Percentiles rank a stretch among this genome's conserved stretches.
These are phyloP conservation scores for Exobasidium rhododendri DNA, from an alignment of 1,284 basidiomycete genomes.

Conservation along the genomic window DNA sequence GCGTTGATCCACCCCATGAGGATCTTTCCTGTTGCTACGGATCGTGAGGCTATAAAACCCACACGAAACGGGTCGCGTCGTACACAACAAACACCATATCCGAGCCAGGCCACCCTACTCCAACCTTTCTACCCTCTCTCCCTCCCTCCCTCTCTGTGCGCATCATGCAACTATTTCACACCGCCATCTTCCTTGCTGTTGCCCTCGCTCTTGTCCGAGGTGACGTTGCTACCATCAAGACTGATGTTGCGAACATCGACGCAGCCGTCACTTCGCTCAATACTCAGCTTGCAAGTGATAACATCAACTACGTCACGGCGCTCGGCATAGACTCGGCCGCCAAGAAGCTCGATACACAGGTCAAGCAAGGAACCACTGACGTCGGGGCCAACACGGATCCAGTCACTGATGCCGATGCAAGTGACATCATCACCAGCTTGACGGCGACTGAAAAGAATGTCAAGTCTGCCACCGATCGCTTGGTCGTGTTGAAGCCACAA, in stretches of 20 bases:
- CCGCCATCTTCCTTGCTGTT: conserved; percentile 15
- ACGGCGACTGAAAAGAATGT: conserved; percentile 18
- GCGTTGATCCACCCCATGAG: too few species aligned
- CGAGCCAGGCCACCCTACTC: too few species aligned
- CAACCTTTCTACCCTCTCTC: too few species aligned
- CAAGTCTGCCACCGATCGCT: conserved; percentile 14
- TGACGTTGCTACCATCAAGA: conserved; percentile 19
- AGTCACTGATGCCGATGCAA: conserved; percentile 16
- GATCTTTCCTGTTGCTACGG: too few species aligned
- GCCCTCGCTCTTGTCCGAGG: conserved; percentile 16
- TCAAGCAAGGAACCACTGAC: conserved; percentile 16
- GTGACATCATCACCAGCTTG: conserved; percentile 14
- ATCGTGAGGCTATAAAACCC: too few species aligned
- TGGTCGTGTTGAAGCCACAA: conserved; percentile 13
- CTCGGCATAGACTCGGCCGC: conserved; percentile 14
- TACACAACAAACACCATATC: too few species aligned
- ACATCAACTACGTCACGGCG: conserved; percentile 14
- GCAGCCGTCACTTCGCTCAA: conserved; percentile 15
- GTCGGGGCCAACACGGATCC: conserved; percentile 10
- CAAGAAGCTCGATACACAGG: conserved; percentile 10
- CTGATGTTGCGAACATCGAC: conserved; percentile 16
- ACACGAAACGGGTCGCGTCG: too few species aligned
- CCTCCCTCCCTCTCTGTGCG: neutral
- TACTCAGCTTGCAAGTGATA: neutral
- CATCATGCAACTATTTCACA: conserved; percentile 19